Evolutionary conservation across 805 yeast genomes (phyloP).

Genomic region (Candida awuae): DNA sequence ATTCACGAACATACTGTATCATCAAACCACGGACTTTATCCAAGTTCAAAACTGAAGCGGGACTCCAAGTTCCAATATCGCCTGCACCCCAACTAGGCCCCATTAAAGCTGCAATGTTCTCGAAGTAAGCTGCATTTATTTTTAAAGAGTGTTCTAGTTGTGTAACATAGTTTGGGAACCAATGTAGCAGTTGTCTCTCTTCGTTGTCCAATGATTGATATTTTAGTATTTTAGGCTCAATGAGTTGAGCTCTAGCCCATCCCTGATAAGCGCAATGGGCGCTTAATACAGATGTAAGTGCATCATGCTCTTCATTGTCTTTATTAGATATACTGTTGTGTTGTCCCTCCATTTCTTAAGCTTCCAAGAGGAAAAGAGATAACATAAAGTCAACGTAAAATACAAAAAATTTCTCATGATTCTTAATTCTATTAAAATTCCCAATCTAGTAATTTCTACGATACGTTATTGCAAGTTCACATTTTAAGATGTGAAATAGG

Average conservation of each 20-base stretch:
- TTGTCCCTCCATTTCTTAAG: too few relatives aligned
- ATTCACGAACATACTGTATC: slow-evolving; percentile 52
- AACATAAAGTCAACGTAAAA: too few relatives aligned
- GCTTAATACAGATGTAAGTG: slow-evolving; percentile 21
- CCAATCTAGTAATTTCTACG: too few relatives aligned
- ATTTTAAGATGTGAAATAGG: too few relatives aligned
- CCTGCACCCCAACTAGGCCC: slow-evolving; percentile 45
- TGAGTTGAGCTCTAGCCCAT: slow-evolving; percentile 27
- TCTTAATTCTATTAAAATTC: too few relatives aligned
- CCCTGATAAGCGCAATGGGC: slow-evolving; percentile 29
- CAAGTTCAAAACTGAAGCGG: slow-evolving; percentile 35
- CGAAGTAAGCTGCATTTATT: slow-evolving; percentile 38
- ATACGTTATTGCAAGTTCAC: too few relatives aligned
- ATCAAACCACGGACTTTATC: slow-evolving; percentile 52
- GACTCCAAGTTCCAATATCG: slow-evolving; percentile 34
- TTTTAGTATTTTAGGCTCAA: slow-evolving; percentile 29
- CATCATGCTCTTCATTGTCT: background rate
- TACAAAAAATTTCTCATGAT: too few relatives aligned
- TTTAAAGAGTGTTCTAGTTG: slow-evolving; percentile 36
- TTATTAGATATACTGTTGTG: too few relatives aligned
- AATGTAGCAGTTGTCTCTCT: slow-evolving; percentile 40
- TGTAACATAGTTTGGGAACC: slow-evolving; percentile 39
- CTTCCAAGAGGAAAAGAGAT: too few relatives aligned
- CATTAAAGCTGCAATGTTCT: slow-evolving; percentile 34
- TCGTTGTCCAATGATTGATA: slow-evolving; percentile 30